Base-by-base conservation (phyloP, 2,329 filamentous ascomycete species). In the Neofusicoccum kwambonambiense region DNA sequence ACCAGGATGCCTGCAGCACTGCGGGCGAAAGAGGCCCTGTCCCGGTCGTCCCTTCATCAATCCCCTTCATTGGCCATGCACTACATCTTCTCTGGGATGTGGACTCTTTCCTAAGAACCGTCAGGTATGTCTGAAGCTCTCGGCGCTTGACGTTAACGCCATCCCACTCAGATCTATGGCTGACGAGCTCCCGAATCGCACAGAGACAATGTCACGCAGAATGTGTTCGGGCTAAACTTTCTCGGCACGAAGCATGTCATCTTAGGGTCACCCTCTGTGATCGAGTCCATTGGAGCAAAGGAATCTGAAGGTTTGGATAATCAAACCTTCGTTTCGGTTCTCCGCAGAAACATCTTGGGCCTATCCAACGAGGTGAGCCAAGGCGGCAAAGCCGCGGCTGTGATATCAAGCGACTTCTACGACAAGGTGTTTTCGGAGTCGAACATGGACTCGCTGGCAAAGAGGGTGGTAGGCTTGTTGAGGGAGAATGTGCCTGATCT, bases 51-150 rank as follows among this genome's bases (percentile, higher is more conserved):
- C 84, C 85, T 34, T 89, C 89, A 73, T 89, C 85, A 83, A 72
- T 89, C 7, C 86, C 87, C 1, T 78, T 83, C 60, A 41, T 88
- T 8, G 84, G 85, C 44, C 84, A 89, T 76, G 78, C 81, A 6
- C 69, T 83, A 19, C 83, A 86, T 68, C 76, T 81, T 68, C 73
- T 80, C 19, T 77, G 81, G 70, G 72, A 81, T 45, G 79, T 80
- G 56, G 75, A 81, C 45, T 69, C 70, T 11, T 82, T 84, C 68
- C 71, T 85, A 66, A 74, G 74, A 44, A 75, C 74, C 58, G 72
- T 82, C 13, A 74, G 77, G 82, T 83, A 62, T 6, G 45, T 51
- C 13, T 5, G 42, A 47, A n/a, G 31, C 11, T 17, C 22, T 47
- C 42, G 9, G n/a, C 15, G n/a, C 22, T 34, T 45, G 35, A 34